A percentile compares a stretch with the other conserved stretches of the same genome.
Conservation (phyloP, 257 asterid genomes). For the Scutellaria baicalensis region DNA sequence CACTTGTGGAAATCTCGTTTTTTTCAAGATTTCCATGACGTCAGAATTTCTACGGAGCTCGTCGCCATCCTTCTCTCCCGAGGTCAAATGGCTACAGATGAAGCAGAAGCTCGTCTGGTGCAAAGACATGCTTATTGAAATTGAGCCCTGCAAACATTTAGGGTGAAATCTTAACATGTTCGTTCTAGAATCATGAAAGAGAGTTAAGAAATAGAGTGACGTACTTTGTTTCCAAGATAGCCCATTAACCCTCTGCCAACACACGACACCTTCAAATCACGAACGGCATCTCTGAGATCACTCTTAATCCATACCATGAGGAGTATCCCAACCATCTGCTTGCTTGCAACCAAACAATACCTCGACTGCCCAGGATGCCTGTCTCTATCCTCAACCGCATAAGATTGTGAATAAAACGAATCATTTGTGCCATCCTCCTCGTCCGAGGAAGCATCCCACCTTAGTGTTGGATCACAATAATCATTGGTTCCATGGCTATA, state of each 20-base stretch:
- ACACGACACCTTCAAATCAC: constrained; percentile 70
- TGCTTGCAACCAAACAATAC: constrained; percentile 76
- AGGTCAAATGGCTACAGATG: constrained; percentile 77
- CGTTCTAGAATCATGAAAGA: not conserved
- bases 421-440: constrained; percentile 55
- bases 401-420: constrained; percentile 35
- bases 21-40: constrained; percentile 81
- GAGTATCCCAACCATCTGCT: constrained; percentile 89
- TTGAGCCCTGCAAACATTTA: constrained; percentile 61
- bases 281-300: constrained; percentile 57
- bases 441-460: constrained; percentile 31
- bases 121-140: constrained; percentile 83
- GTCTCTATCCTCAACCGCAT: constrained; percentile 41
- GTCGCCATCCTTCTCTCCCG: constrained; percentile 93
- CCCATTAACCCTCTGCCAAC: constrained; percentile 98
- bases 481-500: constrained; percentile 45
- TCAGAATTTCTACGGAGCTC: constrained; percentile 84
- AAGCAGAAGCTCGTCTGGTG: constrained; percentile 96
- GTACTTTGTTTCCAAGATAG: constrained; percentile 90
- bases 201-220: too few species aligned
- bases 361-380: constrained; percentile 40
- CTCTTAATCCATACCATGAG: constrained; percentile 72
- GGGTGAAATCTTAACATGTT: not conserved
- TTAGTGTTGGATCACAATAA: too few species aligned
- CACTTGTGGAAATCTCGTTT: constrained; percentile 83